phyloP scores from a whole-genome alignment of 257 asterid species.

The Capsicum rhomboideum region DNA sequence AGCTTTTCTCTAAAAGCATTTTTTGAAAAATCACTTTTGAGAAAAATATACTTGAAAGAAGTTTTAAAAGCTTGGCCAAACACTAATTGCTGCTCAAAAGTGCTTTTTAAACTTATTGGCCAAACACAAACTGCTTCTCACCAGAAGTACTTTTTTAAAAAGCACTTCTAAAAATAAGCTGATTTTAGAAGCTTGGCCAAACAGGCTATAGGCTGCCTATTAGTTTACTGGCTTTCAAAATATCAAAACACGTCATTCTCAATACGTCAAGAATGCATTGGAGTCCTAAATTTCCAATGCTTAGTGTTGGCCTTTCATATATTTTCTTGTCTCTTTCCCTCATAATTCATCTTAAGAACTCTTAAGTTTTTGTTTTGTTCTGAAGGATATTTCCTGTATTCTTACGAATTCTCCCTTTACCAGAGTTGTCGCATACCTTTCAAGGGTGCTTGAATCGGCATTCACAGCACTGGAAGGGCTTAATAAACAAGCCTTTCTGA shows the following conservation, averaged over 20 bases:
- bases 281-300: background rate
- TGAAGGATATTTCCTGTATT: background rate
- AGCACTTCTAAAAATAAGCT: no score
- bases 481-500: constrained; percentile 89
- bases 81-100: no score
- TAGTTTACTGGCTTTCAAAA: background rate
- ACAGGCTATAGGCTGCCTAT: no score
- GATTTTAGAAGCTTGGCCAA: no score
- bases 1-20: no score
- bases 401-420: constrained; percentile 7
- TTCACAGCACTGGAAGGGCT: constrained; percentile 98
- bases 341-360: background rate
- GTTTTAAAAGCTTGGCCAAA: no score
- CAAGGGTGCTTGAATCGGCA: constrained; percentile 95
- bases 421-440: constrained; percentile 93
- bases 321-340: background rate
- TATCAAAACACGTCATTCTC: background rate
- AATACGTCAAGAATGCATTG: background rate
- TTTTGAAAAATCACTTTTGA: no score
- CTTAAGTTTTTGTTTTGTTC: background rate
- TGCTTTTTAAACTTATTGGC: no score
- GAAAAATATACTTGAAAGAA: no score
- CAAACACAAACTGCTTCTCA: no score
- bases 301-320: background rate
- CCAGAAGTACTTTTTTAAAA: no score